These are phyloP conservation scores for Handroanthus guayacan DNA, from an alignment of 257 asterid genomes.

Conservation along the genomic window DNA sequence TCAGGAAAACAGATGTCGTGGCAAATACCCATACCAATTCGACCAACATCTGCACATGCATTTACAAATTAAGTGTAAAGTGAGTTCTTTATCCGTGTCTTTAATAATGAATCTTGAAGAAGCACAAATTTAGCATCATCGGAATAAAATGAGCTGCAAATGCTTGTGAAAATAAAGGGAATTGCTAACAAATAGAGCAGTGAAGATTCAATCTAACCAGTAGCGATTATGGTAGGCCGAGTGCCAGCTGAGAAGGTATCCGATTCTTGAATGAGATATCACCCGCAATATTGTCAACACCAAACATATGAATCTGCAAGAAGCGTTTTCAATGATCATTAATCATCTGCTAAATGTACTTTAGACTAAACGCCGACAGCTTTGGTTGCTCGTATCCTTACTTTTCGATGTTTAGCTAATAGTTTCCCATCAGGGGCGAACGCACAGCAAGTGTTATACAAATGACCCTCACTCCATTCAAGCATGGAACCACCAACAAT, in stretches of 20 bases:
- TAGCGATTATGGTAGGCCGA: constrained; percentile 41
- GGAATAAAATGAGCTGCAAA: no score
- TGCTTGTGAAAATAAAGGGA: no score
- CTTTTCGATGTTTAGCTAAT: constrained; percentile 52
- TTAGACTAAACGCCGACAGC: background rate
- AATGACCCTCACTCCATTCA: constrained; percentile 38
- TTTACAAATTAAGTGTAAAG: background rate
- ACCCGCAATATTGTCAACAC: constrained; percentile 30
- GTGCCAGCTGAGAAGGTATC: constrained; percentile 43
- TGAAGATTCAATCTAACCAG: constrained; percentile 33
- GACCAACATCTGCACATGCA: constrained; percentile 42
- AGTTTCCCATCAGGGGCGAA: constrained; percentile 47
- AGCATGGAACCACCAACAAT: constrained; percentile 57
- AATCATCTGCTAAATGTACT: background rate
- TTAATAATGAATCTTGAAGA: no score
- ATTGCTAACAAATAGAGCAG: no score
- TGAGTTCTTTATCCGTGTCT: no score
- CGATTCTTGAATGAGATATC: constrained; percentile 48
- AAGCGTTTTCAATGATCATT: background rate
- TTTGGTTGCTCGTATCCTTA: constrained; percentile 16
- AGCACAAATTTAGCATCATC: no score
- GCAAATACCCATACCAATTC: constrained; percentile 54
- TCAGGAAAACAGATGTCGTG: constrained; percentile 58
- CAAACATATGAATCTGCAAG: constrained; percentile 53
- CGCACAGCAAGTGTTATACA: constrained; percentile 53